Conservation (phyloP, 208 protist species). For the Leishmania martiniquensis region DNA sequence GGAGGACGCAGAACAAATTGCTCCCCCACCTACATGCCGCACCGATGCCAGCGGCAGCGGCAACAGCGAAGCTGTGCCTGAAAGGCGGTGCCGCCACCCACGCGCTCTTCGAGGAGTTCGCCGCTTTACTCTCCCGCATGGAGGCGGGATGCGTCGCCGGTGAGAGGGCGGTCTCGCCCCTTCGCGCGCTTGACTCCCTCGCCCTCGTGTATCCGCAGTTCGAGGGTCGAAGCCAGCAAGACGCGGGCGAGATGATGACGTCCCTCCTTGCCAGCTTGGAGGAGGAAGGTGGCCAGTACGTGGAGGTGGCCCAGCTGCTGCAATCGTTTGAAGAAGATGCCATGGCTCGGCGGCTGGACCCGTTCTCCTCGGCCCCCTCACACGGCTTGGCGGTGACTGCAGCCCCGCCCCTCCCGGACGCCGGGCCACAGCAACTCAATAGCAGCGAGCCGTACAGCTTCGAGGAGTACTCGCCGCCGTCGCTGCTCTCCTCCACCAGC, state of each 20-base stretch:
- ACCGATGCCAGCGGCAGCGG: not conserved
- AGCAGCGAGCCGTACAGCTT: slow-evolving; percentile 7
- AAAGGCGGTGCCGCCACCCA: slow-evolving; percentile 37
- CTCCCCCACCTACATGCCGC: not conserved
- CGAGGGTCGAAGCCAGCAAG: slow-evolving; percentile 87
- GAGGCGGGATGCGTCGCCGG: slow-evolving; percentile 33
- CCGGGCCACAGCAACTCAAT: not conserved
- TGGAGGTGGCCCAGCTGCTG: slow-evolving; percentile 56
- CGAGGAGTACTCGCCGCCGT: slow-evolving; percentile 16
- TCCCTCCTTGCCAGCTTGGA: slow-evolving; percentile 64
- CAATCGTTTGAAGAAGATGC: slow-evolving; percentile 47
- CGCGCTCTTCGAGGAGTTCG: slow-evolving; percentile 52
- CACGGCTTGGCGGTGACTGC: no score
- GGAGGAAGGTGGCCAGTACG: slow-evolving; percentile 69
- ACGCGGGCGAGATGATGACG: slow-evolving; percentile 87
- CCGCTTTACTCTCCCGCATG: slow-evolving; percentile 65
- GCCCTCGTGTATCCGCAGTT: slow-evolving; percentile 70
- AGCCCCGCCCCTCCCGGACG: not conserved
- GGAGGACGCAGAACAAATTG: not conserved
- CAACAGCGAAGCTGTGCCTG: slow-evolving; percentile 29
- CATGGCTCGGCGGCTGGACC: not conserved
- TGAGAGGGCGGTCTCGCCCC: slow-evolving; percentile 47
- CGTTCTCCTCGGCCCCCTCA: not conserved
- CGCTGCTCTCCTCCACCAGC: not conserved
- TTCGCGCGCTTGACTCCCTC: slow-evolving; percentile 55